Evolutionary conservation across 1,284 basidiomycete genomes (phyloP), one percentile per base, ranked within the genome.

Genomic region (Phlebopus sp.): DNA sequence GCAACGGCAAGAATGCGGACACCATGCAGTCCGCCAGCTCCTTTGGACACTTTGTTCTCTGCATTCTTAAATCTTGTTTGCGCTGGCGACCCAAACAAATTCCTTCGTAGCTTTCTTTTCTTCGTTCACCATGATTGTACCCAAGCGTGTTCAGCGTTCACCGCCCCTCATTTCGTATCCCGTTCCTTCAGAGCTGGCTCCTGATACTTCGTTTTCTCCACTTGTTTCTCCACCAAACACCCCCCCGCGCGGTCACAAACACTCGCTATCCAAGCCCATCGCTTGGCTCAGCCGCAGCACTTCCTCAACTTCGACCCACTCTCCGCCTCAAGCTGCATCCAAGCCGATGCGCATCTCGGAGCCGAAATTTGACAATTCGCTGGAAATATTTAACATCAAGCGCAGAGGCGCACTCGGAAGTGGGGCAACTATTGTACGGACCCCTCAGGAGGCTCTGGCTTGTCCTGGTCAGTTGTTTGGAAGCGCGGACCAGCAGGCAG

Each of bases 371-470:
- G 66, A 69, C 13, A 72, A 73, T 51, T 71, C 74, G n/a, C 66
- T 77, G 21, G 78, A 81, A 34, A 60, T 71, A 3, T 53, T 75
- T 34, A 60, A 64, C 34, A 55, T 70, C 32, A 63, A 66, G 8
- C 71, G 76, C 3, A 71, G 64, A 42, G 80, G 79, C 4, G 61
- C 69, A 2, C 73, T 89, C 10, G 86, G 86, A 14, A 62, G 76
- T 9, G 86, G 86, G 31, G 86, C 86, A 11, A 81, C 72, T 2
- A 32, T 90, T 18, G 87, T 90, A 29, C 73, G 82, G 51, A 90
- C 87, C 0, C 86, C 87, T 2, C 80, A 84, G 52, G 87, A 90
- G 44, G 87, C 86, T 27, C 69, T 90, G 47, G 66, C 61, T 15
- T 42, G 56, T 30, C 21, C 62, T 9, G 17, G 25, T 15, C 32